Evolutionary conservation across 352 stramenopile species (phyloP).

Genomic region (Phytophthora citricola): DNA sequence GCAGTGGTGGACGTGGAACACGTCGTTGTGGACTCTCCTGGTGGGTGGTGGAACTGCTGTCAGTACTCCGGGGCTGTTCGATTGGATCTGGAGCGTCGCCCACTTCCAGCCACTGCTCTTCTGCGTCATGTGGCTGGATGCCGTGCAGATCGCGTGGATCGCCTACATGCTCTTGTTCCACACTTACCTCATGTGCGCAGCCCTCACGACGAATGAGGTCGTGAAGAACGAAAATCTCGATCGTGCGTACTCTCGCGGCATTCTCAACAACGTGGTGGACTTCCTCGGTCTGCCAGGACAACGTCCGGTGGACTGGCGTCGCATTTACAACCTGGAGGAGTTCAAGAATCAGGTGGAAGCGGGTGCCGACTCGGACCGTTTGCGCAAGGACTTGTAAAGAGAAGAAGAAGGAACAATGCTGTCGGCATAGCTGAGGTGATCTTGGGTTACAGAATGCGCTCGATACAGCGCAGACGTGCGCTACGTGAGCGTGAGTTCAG

Average conservation of each 20-base stretch:
- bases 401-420: too few relatives aligned
- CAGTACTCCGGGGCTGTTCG: slow-evolving; percentile 22
- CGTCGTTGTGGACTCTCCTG: slow-evolving; percentile 27
- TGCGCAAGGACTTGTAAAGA: slow-evolving; percentile 37
- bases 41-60: slow-evolving; percentile 1
- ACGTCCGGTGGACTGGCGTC: slow-evolving; percentile 57
- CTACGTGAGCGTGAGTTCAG: slow-evolving; percentile 74
- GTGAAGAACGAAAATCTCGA: slow-evolving; percentile 68
- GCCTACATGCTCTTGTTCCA: slow-evolving; percentile 78
- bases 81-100: slow-evolving; percentile 58
- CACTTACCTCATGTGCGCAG: slow-evolving; percentile 60
- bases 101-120: slow-evolving; percentile 71
- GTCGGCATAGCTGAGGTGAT: too few relatives aligned
- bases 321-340: slow-evolving; percentile 67
- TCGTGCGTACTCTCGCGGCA: slow-evolving; percentile 63
- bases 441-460: slow-evolving; percentile 48
- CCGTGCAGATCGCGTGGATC: slow-evolving; percentile 77
- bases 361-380: slow-evolving; percentile 5
- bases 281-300: slow-evolving; percentile 58
- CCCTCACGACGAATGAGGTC: slow-evolving; percentile 84
- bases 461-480: slow-evolving; percentile 77
- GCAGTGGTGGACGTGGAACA: slow-evolving; percentile 41
- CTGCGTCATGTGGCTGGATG: slow-evolving; percentile 56
- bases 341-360: slow-evolving; percentile 36
- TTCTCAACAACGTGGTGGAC: slow-evolving; percentile 62